Conservation (phyloP, 2,329 filamentous ascomycete species). For the Verticillium zaregamsianum region DNA sequence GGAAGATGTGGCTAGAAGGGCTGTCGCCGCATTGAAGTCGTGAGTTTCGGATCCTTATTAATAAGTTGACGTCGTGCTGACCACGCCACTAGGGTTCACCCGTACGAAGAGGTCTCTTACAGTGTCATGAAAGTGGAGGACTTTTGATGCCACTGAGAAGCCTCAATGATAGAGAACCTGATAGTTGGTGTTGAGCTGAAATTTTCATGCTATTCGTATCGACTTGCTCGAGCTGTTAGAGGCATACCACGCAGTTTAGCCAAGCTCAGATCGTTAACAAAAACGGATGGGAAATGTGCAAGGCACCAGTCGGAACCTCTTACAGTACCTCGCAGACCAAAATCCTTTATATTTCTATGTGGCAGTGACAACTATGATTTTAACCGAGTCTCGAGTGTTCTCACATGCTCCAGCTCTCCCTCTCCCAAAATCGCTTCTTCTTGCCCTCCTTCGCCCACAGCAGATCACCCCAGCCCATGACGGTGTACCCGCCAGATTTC, state of each 20-base stretch:
- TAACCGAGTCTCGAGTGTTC: not conserved
- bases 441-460: not conserved
- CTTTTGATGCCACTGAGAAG: conserved; percentile 7
- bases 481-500: not conserved
- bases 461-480: not conserved
- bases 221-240: no score
- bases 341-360: no score
- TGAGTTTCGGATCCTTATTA: conserved; percentile 38
- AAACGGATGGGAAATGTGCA: no score
- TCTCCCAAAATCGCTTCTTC: not conserved
- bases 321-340: no score
- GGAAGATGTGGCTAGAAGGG: conserved; percentile 49
- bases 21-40: conserved; percentile 58
- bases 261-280: no score
- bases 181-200: not conserved
- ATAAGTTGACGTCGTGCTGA: not conserved
- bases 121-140: conserved; percentile 19
- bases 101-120: conserved; percentile 20
- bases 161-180: not conserved
- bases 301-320: no score
- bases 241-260: no score
- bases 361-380: not conserved
- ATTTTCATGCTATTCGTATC: no score
- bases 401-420: not conserved
- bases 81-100: conserved; percentile 20